These are phyloP conservation scores for Fusarium sp. DNA, from an alignment of 2,329 filamentous ascomycete species.

Conservation along the genomic window DNA sequence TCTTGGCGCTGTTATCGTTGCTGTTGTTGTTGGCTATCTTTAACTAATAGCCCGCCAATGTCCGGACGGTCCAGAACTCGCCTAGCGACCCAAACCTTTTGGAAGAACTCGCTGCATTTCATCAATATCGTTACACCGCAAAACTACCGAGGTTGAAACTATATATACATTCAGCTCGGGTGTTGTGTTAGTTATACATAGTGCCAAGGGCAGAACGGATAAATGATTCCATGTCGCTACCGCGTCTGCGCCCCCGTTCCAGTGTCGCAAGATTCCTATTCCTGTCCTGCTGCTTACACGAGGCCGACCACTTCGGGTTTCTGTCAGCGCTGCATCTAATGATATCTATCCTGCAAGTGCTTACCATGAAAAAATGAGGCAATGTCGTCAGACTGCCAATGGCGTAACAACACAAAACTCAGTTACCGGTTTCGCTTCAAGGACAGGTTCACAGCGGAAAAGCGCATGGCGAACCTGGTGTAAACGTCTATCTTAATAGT, in stretches of 20 bases:
- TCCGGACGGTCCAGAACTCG: slow-evolving; percentile 6
- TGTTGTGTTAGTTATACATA: slow-evolving; percentile 5
- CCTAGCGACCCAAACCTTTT: slow-evolving; percentile 7
- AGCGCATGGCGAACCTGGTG: neutral
- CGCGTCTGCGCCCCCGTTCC: slow-evolving; percentile 4
- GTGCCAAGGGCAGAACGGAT: slow-evolving; percentile 24
- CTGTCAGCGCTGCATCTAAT: slow-evolving; percentile 26
- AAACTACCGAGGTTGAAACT: slow-evolving; percentile 36
- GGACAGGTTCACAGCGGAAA: neutral
- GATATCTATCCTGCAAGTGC: slow-evolving; percentile 20
- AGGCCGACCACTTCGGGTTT: slow-evolving; percentile 3
- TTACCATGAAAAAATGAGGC: slow-evolving; percentile 8
- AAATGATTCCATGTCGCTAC: slow-evolving; percentile 30
- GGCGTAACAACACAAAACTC: slow-evolving; percentile 6
- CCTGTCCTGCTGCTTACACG: slow-evolving; percentile 11
- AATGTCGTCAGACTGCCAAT: slow-evolving; percentile 12
- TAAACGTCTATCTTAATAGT: neutral
- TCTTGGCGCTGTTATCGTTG: neutral
- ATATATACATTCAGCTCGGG: slow-evolving; percentile 6
- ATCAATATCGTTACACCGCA: slow-evolving; percentile 13
- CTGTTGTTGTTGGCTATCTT: slow-evolving; percentile 4
- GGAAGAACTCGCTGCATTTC: slow-evolving; percentile 4
- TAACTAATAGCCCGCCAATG: slow-evolving; percentile 2
- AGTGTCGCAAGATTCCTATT: neutral
- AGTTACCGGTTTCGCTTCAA: neutral